Base-by-base conservation (phyloP, 208 protist genomes). In the Sergeia podlipaevii region DNA sequence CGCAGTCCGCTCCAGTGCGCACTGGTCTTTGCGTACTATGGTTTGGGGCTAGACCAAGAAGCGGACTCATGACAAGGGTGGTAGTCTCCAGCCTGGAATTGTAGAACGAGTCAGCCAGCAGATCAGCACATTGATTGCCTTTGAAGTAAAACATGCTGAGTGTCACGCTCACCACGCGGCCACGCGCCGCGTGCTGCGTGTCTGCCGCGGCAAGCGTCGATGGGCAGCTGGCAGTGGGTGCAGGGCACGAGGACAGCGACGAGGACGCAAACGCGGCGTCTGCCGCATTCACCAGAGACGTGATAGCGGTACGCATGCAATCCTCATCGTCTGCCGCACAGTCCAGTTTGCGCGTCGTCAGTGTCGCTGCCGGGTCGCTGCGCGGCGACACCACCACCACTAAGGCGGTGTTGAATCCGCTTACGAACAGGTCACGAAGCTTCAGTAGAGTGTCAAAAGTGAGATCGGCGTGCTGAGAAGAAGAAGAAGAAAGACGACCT, bases 41-140 rank as follows among this genome's bases (percentile, higher is more conserved):
- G 33, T 44, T 43, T 21, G 59, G 59, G 8, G 52, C 43, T 15
- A 29, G 38, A 11, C 49, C 49, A 11, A 57, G 50, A 11, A 65
- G 24, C 24, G 59, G 59, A 44, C 51, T 57, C 6, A 58, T 20
- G 20, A 39, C 37, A 42, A 65, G 29, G 11, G 21, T 50, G 7
- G 58, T 28, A 1, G 59, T 48, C n/a, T n/a, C n/a, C n/a, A n/a
- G n/a, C n/a, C n/a, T n/a, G n/a, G n/a, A n/a, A n/a, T n/a, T n/a
- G n/a, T n/a, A n/a, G n/a, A n/a, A n/a, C n/a, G n/a, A n/a, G n/a
- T n/a, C n/a, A n/a, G n/a, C n/a, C n/a, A n/a, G n/a, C n/a, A n/a
- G n/a, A n/a, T n/a, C n/a, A n/a, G n/a, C n/a, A n/a, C n/a, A n/a
- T n/a, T n/a, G n/a, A n/a, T n/a, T n/a, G n/a, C n/a, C n/a, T n/a